Conservation (phyloP, 257 asterid species). For the Solanum ossicruentum region DNA sequence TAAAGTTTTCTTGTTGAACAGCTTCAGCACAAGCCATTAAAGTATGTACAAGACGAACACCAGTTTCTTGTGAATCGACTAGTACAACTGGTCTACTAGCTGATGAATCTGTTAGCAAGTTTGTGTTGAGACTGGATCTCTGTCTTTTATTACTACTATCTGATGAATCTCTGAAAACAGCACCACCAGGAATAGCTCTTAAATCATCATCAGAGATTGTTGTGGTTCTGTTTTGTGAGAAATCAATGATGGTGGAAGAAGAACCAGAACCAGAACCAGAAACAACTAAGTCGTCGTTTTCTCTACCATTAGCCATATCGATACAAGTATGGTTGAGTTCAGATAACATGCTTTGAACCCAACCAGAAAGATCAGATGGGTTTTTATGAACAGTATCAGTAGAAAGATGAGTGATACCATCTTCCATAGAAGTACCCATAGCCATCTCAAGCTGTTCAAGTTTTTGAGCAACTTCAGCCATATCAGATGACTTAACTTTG, state of each 20-base stretch:
- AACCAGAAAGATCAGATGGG: constrained; percentile 67
- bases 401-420: constrained; percentile 35
- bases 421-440: constrained; percentile 46
- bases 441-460: constrained; percentile 70
- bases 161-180: constrained; percentile 14
- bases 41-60: constrained; percentile 68
- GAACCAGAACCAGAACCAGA: constrained; percentile 21
- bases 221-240: background rate
- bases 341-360: constrained; percentile 57
- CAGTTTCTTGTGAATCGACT: constrained; percentile 73
- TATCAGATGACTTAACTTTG: constrained; percentile 65
- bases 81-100: constrained; percentile 30
- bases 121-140: background rate
- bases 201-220: constrained; percentile 48
- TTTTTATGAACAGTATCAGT: constrained; percentile 49
- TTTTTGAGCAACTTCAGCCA: constrained; percentile 75
- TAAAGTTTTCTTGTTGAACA: constrained; percentile 39
- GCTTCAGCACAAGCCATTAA: constrained; percentile 79
- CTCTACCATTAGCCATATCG: background rate
- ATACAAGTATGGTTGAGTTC: constrained; percentile 16
- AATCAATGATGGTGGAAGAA: constrained; percentile 5
- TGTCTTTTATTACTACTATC: constrained; percentile 22
- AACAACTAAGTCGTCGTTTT: background rate
- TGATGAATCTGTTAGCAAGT: background rate
- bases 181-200: constrained; percentile 75